Evolutionary conservation across 2,329 filamentous ascomycete genomes (phyloP).

Genomic region (Aspergillus sp.): DNA sequence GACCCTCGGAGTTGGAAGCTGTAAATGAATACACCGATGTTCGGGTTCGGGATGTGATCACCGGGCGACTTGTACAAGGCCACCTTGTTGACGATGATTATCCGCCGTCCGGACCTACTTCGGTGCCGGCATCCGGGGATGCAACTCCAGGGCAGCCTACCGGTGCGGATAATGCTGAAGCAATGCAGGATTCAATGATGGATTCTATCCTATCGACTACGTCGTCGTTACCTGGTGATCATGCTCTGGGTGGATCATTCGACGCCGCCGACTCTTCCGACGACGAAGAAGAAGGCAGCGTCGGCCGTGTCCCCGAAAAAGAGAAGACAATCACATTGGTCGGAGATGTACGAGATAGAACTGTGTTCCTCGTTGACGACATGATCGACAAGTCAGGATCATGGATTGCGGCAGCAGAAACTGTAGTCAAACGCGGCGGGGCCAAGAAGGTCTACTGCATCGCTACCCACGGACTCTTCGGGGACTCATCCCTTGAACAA

Average conservation of each 20-base stretch:
- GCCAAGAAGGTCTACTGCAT: constrained; percentile 97
- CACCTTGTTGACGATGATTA: constrained; percentile 95
- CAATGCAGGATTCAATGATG: constrained; percentile 79
- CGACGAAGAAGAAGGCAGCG: constrained; percentile 74
- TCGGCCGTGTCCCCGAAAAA: constrained; percentile 64
- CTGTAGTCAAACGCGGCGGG: constrained; percentile 85
- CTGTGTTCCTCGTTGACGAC: constrained; percentile 94
- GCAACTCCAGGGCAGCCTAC: constrained; percentile 49
- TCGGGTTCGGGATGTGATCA: constrained; percentile 84
- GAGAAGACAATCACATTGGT: constrained; percentile 98
- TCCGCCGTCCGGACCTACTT: constrained; percentile 68
- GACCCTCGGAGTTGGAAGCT: constrained; percentile 45
- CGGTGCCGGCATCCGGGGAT: constrained; percentile 62
- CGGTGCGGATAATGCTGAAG: constrained; percentile 47
- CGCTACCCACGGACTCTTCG: constrained; percentile 93
- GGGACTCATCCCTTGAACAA: constrained; percentile 82
- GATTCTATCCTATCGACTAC: constrained; percentile 77
- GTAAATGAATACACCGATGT: constrained; percentile 69
- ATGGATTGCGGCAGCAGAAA: constrained; percentile 97
- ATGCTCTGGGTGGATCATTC: constrained; percentile 77
- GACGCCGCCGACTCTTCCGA: constrained; percentile 89
- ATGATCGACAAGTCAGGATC: constrained; percentile 98
- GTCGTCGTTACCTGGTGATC: constrained; percentile 68
- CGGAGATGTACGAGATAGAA: constrained; percentile 82
- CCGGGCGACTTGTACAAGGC: constrained; percentile 85